phyloP scores from a whole-genome alignment of 768 basidiomycete species.

The Suillus subaureus region DNA sequence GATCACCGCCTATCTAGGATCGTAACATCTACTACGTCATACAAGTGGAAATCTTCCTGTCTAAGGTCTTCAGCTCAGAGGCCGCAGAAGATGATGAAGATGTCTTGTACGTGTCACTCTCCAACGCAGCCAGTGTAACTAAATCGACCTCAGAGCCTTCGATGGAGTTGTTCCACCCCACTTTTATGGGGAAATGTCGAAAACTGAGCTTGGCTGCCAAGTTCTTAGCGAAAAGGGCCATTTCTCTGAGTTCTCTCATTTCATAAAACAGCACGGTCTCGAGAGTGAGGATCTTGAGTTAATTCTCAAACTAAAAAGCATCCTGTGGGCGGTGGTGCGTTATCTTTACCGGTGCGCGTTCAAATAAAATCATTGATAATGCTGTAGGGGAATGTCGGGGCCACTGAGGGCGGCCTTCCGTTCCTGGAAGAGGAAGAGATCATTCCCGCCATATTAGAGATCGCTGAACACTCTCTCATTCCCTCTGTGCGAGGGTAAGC shows the following conservation, averaged over 20 bases:
- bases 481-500: conserved; percentile 91
- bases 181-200: conserved; percentile 98
- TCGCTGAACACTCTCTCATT: conserved; percentile 86
- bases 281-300: conserved; percentile 84
- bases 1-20: conserved; percentile 55
- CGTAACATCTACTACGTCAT: conserved; percentile 93
- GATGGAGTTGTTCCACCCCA: conserved; percentile 91
- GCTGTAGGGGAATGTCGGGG: conserved; percentile 87
- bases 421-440: conserved; percentile 97
- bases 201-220: conserved; percentile 93
- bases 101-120: conserved; percentile 43
- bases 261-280: conserved; percentile 83
- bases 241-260: conserved; percentile 87
- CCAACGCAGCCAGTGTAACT: conserved; percentile 2
- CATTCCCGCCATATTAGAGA: conserved; percentile 85
- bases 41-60: conserved; percentile 89
- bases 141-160: conserved; percentile 51
- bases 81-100: conserved; percentile 70
- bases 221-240: conserved; percentile 89
- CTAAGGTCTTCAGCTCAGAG: conserved; percentile 67
- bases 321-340: conserved; percentile 94
- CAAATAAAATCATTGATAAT: conserved; percentile 5
- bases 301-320: conserved; percentile 89
- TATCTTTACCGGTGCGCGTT: not conserved
- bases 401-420: conserved; percentile 86